Evolutionary conservation across 768 basidiomycete species (phyloP).

Genomic region (Xerocomellus intermedius): DNA sequence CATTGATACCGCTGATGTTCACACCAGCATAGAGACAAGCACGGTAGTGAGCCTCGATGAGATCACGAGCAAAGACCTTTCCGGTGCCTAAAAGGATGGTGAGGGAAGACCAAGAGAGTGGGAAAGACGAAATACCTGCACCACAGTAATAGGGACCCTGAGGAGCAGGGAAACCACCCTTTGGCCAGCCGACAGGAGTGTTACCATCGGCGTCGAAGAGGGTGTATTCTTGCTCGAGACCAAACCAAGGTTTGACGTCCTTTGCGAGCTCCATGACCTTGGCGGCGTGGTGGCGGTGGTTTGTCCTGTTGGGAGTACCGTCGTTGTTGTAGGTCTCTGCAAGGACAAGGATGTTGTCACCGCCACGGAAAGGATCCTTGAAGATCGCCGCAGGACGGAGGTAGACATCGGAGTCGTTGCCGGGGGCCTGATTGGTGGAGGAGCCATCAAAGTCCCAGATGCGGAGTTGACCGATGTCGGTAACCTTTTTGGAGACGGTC

Average conservation of each 20-base stretch:
- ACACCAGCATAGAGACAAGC: slow-evolving; percentile 93
- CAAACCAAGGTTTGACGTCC: slow-evolving; percentile 87
- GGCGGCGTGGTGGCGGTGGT: slow-evolving; percentile 89
- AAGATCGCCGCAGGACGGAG: slow-evolving; percentile 97
- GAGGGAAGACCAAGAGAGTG: not conserved
- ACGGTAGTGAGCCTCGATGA: slow-evolving; percentile 99
- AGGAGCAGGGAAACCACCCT: slow-evolving; percentile 98
- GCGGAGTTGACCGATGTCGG: slow-evolving; percentile 86
- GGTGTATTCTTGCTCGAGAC: slow-evolving; percentile 99
- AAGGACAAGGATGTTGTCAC: slow-evolving; percentile 95
- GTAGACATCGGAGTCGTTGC: slow-evolving; percentile 94
- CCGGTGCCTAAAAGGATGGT: slow-evolving; percentile 66
- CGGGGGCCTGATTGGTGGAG: slow-evolving; percentile 96
- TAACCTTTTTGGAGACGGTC: slow-evolving; percentile 87
- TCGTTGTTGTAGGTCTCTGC: slow-evolving; percentile 99
- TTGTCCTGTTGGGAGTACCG: slow-evolving; percentile 95
- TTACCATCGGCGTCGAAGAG: slow-evolving; percentile 88
- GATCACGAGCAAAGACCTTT: slow-evolving; percentile 97
- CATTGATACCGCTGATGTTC: slow-evolving; percentile 99
- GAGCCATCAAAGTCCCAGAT: slow-evolving; percentile 99
- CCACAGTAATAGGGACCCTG: slow-evolving; percentile 99
- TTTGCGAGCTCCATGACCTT: slow-evolving; percentile 96
- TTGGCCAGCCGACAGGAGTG: slow-evolving; percentile 92
- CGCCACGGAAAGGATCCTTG: slow-evolving; percentile 99
- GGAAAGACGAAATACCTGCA: slow-evolving; percentile 58